A percentile compares a stretch with the other conserved stretches of the same genome.
phyloP scores from a whole-genome alignment of 2,329 filamentous ascomycete species.

The Ceratocystis harringtonii region DNA sequence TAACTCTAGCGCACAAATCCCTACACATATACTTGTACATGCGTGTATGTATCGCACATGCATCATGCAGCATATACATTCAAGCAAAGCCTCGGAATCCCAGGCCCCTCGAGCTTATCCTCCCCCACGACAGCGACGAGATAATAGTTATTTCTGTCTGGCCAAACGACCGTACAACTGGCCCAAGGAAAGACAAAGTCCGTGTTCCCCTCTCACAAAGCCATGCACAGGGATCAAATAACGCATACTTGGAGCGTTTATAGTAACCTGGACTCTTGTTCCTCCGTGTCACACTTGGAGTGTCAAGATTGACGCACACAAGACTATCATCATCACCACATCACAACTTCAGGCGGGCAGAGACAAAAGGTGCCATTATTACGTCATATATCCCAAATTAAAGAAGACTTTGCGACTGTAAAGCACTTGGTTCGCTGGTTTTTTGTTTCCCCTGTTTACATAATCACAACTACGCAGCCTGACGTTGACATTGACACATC shows the following conservation, averaged over 20 bases:
- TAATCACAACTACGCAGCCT: background rate
- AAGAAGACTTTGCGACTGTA: too few species aligned
- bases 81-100: too few species aligned
- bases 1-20: background rate
- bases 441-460: background rate
- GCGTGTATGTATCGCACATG: background rate
- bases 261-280: background rate
- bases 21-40: background rate
- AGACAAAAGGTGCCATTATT: background rate
- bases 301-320: background rate
- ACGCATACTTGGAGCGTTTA: background rate
- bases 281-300: background rate
- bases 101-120: too few species aligned
- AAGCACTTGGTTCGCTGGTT: background rate
- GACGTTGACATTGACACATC: background rate
- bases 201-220: background rate
- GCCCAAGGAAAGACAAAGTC: background rate
- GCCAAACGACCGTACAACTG: background rate
- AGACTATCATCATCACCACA: background rate
- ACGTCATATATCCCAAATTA: background rate
- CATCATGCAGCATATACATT: too few species aligned
- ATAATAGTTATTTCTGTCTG: background rate
- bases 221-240: background rate
- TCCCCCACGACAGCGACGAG: too few species aligned
- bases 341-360: background rate